Evolutionary conservation across 2,329 filamentous ascomycete species (phyloP), one percentile per base, ranked within the genome.

Genomic region (Apiospora aurea): DNA sequence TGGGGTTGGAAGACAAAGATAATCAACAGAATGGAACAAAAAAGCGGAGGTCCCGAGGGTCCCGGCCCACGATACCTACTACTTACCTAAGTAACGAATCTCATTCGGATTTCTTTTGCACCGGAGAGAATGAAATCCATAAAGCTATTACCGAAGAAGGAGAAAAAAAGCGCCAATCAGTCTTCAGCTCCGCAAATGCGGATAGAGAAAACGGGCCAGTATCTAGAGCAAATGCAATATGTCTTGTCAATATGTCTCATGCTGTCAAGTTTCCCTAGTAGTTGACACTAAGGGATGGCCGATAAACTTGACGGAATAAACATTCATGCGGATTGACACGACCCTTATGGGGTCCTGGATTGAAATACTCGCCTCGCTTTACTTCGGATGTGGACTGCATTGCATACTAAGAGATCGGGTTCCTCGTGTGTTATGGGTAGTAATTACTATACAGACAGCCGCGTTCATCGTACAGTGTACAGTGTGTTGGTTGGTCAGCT

Each of bases 311-410:
- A 41, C 6, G 29, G 29, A 21, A 38, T 61, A 61, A 38, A 38
- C 53, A 61, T 61, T 61, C 53, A 61, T 61, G 53, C 53, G 18
- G 53, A 16, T 61, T 61, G 29, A 61, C 29, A 61, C 53, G 16
- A n/a, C 16, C 16, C 34, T 21, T 38, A 38, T 34, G 29, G 13
- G 14, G 18, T 34, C 21, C 18, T 61, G 14, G 21, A 26, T 21
- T 38, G 18, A 18, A 21, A 61, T 8, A 53, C 24, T 29, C 49
- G 49, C 53, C 53, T 61, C 29, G 29, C 18, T 7, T 61, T 21
- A 34, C 8, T 21, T 21, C 29, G n/a, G 16, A 18, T 18, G 51
- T 29, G 26, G 51, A 38, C 29, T 61, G 29, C 26, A 61, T 5
- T 34, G 16, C 16, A 61, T 46, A 21, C 4, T 46, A 46, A 14